These are phyloP conservation scores for Corylus heterophylla DNA, from an alignment of 306 rosid genomes.

Conservation along the genomic window DNA sequence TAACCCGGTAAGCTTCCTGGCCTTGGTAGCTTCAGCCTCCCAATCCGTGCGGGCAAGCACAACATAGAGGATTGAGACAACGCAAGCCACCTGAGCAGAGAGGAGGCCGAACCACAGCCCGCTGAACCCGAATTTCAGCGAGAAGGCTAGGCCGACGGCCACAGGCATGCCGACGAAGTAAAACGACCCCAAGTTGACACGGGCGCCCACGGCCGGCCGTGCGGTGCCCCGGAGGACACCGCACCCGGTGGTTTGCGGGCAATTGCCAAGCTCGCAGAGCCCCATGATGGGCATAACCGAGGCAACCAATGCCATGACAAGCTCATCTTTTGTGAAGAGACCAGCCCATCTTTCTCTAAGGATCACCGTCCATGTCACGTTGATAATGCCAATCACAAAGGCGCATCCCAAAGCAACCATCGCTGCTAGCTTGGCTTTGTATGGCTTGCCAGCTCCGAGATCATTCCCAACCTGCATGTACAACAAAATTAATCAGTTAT, in stretches of 20 bases:
- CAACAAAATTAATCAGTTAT: background rate
- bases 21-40: conserved; percentile 84
- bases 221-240: conserved; percentile 85
- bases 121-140: conserved; percentile 65
- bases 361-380: conserved; percentile 86
- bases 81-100: conserved; percentile 85
- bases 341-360: conserved; percentile 73
- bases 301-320: conserved; percentile 63
- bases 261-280: conserved; percentile 82
- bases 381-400: conserved; percentile 64
- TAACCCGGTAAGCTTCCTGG: conserved; percentile 47
- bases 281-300: conserved; percentile 90
- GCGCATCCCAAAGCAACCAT: conserved; percentile 88
- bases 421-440: conserved; percentile 90
- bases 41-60: conserved; percentile 69
- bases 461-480: conserved; percentile 84
- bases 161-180: conserved; percentile 89
- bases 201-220: conserved; percentile 71
- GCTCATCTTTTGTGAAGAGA: conserved; percentile 63
- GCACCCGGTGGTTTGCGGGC: conserved; percentile 91
- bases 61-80: conserved; percentile 61
- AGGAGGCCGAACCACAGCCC: conserved; percentile 95
- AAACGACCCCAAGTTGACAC: conserved; percentile 64
- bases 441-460: conserved; percentile 90
- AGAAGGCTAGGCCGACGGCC: conserved; percentile 76